Conservation (phyloP, 2,329 filamentous ascomycete species). For the Neodidymelliopsis sp. region DNA sequence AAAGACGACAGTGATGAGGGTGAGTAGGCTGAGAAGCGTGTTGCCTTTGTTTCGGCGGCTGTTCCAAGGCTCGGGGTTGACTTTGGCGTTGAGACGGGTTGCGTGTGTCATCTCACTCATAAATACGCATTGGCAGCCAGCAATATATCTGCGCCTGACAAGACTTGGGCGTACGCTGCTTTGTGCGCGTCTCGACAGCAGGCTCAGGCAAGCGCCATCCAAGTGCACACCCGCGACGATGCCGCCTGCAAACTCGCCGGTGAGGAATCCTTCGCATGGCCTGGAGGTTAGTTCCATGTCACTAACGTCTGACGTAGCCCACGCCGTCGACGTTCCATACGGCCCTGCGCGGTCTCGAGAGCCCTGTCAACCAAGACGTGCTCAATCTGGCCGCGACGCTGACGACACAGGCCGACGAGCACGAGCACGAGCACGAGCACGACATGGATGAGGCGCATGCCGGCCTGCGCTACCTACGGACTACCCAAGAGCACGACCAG, state of each 20-base stretch:
- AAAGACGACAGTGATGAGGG: background rate
- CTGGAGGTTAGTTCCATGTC: background rate
- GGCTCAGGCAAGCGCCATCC: no score
- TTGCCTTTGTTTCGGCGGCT: constrained; percentile 14
- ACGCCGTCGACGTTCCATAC: constrained; percentile 54
- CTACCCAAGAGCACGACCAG: constrained; percentile 43
- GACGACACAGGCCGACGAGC: constrained; percentile 54
- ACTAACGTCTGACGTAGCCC: constrained; percentile 32
- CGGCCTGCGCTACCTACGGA: constrained; percentile 27
- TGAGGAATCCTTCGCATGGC: constrained; percentile 19
- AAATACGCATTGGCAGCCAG: no score
- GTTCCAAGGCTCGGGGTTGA: constrained; percentile 5
- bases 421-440: constrained; percentile 50
- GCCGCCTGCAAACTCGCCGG: constrained; percentile 48
- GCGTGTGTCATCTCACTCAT: background rate
- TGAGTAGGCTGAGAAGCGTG: background rate
- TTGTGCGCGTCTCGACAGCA: no score
- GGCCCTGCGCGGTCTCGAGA: constrained; percentile 56
- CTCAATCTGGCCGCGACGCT: constrained; percentile 60
- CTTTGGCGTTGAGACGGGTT: background rate
- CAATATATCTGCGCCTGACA: no score
- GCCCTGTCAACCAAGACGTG: constrained; percentile 51
- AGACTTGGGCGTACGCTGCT: no score
- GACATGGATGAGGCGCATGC: constrained; percentile 42
- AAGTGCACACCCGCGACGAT: constrained; percentile 24